Evolutionary conservation across 352 stramenopile species (phyloP).

Genomic region (Phytophthora ramorum): DNA sequence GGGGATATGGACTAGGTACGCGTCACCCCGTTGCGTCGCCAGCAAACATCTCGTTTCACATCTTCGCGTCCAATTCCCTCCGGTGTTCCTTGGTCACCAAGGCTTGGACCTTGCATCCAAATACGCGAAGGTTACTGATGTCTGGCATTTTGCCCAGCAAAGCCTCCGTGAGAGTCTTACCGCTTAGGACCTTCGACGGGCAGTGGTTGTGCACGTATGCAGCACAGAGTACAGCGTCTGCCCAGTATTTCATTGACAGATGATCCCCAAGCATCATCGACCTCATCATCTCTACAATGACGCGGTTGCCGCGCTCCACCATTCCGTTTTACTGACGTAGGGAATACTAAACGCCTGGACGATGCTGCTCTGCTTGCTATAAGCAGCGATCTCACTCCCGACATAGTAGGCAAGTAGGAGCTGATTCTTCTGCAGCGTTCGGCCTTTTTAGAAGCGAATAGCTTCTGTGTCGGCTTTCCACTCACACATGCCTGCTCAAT

Average conservation of each 20-base stretch:
- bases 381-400: conserved; percentile 1
- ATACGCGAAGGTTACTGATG: conserved; percentile 10
- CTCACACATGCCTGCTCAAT: conserved; percentile 13
- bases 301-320: conserved; percentile 10
- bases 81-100: conserved; percentile 5
- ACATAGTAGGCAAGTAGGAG: conserved; percentile 12
- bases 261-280: conserved; percentile 18
- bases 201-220: conserved; percentile 20
- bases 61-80: conserved; percentile 9
- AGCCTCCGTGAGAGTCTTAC: conserved; percentile 14
- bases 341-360: conserved; percentile 4
- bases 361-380: conserved; percentile 9
- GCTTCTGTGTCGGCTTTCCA: conserved; percentile 5
- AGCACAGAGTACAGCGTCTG: conserved; percentile 12
- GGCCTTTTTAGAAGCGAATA: neutral
- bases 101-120: conserved; percentile 9
- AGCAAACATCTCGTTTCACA: conserved; percentile 3
- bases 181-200: conserved; percentile 5
- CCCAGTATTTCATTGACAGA: conserved; percentile 6
- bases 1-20: conserved; percentile 8
- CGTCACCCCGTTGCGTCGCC: neutral
- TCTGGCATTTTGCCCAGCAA: neutral
- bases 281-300: conserved; percentile 11
- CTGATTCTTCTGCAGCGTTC: conserved; percentile 13
- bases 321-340: conserved; percentile 13